Evolutionary conservation across 495 filamentous ascomycete genomes (phyloP).

Genomic region (Cercophora sp.): DNA sequence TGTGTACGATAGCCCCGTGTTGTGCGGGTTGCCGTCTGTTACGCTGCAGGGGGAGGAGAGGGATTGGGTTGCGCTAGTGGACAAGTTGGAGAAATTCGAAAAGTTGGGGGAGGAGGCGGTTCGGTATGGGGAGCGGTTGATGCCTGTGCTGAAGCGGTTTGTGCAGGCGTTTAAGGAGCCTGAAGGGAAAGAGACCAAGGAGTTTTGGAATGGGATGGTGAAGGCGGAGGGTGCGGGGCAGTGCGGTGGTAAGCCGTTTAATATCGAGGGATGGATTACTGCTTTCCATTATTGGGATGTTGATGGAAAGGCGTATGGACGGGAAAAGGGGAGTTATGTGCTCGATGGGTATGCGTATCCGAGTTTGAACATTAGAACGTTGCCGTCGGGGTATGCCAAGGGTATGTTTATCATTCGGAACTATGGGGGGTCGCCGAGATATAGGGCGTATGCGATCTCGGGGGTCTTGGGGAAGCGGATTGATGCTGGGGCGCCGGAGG

Average conservation of each 20-base stretch:
- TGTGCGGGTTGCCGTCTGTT: background rate
- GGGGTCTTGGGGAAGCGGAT: background rate
- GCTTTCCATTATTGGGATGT: background rate
- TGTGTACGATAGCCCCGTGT: background rate
- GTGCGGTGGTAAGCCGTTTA: background rate
- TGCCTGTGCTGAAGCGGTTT: background rate
- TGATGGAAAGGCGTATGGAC: background rate
- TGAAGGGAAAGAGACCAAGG: background rate
- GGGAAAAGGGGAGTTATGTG: background rate
- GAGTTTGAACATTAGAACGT: background rate
- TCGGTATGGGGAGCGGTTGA: background rate
- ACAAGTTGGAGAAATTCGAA: background rate
- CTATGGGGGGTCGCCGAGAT: background rate
- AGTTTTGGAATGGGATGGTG: background rate
- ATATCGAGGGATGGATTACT: background rate
- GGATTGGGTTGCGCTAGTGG: background rate
- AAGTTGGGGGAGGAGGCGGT: background rate
- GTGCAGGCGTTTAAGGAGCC: background rate
- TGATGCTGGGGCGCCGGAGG: background rate
- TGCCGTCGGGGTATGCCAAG: background rate
- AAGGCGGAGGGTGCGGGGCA: background rate
- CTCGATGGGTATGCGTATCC: background rate
- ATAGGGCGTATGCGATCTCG: background rate
- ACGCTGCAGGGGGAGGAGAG: background rate
- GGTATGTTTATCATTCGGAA: background rate